Evolutionary conservation across 257 asterid genomes (phyloP).

Genomic region (Coffea canephora): DNA sequence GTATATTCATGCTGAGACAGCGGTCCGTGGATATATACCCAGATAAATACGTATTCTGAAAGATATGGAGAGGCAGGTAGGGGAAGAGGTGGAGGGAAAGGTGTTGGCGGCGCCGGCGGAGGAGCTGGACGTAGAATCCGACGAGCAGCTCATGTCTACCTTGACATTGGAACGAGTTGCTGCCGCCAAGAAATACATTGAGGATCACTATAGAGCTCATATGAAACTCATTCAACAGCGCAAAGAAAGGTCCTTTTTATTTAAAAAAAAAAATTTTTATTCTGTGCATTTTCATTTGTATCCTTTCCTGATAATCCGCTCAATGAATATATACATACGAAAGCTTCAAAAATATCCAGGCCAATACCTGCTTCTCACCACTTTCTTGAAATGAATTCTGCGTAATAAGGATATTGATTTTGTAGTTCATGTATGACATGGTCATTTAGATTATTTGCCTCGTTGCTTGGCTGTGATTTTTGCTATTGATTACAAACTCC

Average conservation of each 20-base stretch:
- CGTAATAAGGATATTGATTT: too few species aligned
- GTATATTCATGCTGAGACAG: neutral
- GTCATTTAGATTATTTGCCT: too few species aligned
- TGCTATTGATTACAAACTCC: too few species aligned
- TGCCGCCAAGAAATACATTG: slow-evolving; percentile 78
- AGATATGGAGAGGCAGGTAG: slow-evolving; percentile 3
- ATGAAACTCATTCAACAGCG: slow-evolving; percentile 69
- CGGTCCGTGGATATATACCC: neutral
- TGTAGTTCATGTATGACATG: too few species aligned
- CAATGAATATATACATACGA: neutral
- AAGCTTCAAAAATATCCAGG: too few species aligned
- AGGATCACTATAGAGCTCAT: slow-evolving; percentile 65
- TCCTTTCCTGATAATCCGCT: neutral
- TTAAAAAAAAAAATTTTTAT: too few species aligned
- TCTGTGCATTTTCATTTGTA: too few species aligned
- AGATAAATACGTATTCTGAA: neutral
- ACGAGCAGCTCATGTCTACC: slow-evolving; percentile 46
- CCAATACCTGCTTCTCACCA: too few species aligned
- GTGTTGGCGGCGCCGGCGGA: slow-evolving; percentile 21
- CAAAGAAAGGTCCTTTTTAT: slow-evolving; percentile 40
- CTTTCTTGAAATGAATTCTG: too few species aligned
- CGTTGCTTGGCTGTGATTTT: too few species aligned
- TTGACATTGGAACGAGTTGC: slow-evolving; percentile 76
- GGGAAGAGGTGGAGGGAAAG: slow-evolving; percentile 9
- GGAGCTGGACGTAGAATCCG: slow-evolving; percentile 41